A percentile compares a stretch with the other conserved stretches of the same genome.
phyloP scores from a whole-genome alignment of 176 grass and related monocot genomes.

The Areca catechu region DNA sequence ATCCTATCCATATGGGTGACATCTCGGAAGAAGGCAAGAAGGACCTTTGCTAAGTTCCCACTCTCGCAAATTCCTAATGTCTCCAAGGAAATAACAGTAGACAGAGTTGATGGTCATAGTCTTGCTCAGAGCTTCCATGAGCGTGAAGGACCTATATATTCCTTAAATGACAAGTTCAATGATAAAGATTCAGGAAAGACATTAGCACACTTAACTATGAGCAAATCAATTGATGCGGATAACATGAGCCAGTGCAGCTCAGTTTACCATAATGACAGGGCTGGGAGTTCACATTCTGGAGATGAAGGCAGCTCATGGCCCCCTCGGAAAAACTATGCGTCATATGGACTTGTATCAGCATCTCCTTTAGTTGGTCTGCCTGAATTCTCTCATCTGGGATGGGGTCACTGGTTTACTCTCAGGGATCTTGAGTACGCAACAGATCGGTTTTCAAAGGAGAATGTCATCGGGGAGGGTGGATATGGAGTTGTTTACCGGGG shows the following conservation, averaged over 20 bases:
- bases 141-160: constrained; percentile 36
- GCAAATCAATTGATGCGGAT: constrained; percentile 71
- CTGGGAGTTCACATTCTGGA: constrained; percentile 63
- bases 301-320: constrained; percentile 60
- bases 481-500: constrained; percentile 89
- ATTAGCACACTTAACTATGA: constrained; percentile 35
- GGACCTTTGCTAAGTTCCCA: constrained; percentile 38
- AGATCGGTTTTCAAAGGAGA: constrained; percentile 83
- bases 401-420: constrained; percentile 98
- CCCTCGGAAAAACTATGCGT: constrained; percentile 46
- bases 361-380: constrained; percentile 88
- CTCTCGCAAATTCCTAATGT: constrained; percentile 84
- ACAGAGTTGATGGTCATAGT: constrained; percentile 56
- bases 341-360: constrained; percentile 40
- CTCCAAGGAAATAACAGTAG: constrained; percentile 92
- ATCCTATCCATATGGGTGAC: constrained; percentile 73
- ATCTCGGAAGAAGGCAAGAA: constrained; percentile 49
- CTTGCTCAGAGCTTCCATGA: constrained; percentile 68
- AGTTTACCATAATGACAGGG: constrained; percentile 57
- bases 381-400: constrained; percentile 92
- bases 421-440: constrained; percentile 82
- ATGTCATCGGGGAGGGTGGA: constrained; percentile 93
- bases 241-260: constrained; percentile 93
- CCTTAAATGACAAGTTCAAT: constrained; percentile 33
- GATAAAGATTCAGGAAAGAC: constrained; percentile 45